Evolutionary conservation across 805 yeast species (phyloP).

Genomic region (Ogataea zsoltii): DNA sequence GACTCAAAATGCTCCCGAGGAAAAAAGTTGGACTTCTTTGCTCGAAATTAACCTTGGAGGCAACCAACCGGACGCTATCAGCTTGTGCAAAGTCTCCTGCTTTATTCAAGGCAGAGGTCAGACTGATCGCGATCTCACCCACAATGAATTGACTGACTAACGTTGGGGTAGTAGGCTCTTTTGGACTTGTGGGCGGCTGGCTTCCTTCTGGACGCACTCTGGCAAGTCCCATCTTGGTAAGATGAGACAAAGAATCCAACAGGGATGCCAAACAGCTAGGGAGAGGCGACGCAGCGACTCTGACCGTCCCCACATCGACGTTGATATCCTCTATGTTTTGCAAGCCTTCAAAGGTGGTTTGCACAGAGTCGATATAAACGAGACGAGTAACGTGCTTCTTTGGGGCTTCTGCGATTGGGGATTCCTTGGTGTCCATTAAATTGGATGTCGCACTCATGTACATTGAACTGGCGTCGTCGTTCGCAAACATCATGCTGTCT

Average conservation of each 20-base stretch:
- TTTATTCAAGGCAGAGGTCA: conserved; percentile 45
- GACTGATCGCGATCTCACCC: conserved; percentile 38
- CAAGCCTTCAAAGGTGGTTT: conserved; percentile 50
- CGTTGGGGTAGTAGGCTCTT: conserved; percentile 19
- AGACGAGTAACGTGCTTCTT: conserved; percentile 22
- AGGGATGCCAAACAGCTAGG: conserved; percentile 40
- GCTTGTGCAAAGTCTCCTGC: conserved; percentile 45
- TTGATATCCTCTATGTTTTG: conserved; percentile 36
- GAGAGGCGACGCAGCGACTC: conserved; percentile 46
- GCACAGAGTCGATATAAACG: conserved; percentile 38
- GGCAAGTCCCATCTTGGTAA: conserved; percentile 17
- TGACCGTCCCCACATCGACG: conserved; percentile 41
- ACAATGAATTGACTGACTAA: conserved; percentile 43
- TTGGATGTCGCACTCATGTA: conserved; percentile 81
- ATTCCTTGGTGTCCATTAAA: conserved; percentile 31
- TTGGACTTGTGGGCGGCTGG: conserved; percentile 10
- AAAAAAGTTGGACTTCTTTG: conserved; percentile 43
- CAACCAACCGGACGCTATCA: conserved; percentile 30
- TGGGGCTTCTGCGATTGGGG: background rate
- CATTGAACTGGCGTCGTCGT: conserved; percentile 66
- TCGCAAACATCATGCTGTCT: conserved; percentile 65
- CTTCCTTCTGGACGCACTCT: conserved; percentile 4
- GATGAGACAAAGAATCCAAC: conserved; percentile 39
- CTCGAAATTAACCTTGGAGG: conserved; percentile 39
- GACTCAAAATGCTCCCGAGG: conserved; percentile 48